These are phyloP conservation scores for Pezicula radicicola DNA, from an alignment of 2,329 filamentous ascomycete genomes.

Conservation along the genomic window DNA sequence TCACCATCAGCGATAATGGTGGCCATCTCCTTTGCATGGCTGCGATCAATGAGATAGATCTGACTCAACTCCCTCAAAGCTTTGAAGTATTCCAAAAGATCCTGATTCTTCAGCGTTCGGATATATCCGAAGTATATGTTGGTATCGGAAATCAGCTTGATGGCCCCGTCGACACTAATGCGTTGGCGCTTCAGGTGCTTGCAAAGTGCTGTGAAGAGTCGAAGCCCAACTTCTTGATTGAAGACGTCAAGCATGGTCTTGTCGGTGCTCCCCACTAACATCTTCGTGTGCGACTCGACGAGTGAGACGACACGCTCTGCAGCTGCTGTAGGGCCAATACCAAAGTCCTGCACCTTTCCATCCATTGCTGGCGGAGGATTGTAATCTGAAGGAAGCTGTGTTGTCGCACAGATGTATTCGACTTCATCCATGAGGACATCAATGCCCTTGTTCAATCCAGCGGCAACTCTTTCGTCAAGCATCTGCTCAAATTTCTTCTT, in stretches of 20 bases:
- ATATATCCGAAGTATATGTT: constrained; percentile 90
- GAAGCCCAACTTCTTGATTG: constrained; percentile 93
- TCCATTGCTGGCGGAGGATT: constrained; percentile 60
- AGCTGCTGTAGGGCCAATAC: constrained; percentile 74
- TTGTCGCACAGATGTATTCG: constrained; percentile 89
- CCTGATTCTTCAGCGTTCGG: constrained; percentile 74
- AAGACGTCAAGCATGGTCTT: constrained; percentile 99
- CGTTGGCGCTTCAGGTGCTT: constrained; percentile 97
- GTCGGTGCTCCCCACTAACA: constrained; percentile 92
- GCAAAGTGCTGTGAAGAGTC: constrained; percentile 87
- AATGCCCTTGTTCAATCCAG: constrained; percentile 94
- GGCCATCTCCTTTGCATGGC: constrained; percentile 90
- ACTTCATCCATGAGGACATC: constrained; percentile 98
- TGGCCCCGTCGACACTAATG: constrained; percentile 82
- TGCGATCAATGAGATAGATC: constrained; percentile 87
- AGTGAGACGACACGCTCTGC: constrained; percentile 80
- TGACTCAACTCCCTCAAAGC: constrained; percentile 90
- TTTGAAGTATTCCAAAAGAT: constrained; percentile 85
- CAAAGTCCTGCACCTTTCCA: constrained; percentile 33
- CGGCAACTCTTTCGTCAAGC: constrained; percentile 94
- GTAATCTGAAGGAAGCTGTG: constrained; percentile 83
- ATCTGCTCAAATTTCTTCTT: constrained; percentile 99
- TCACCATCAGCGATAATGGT: constrained; percentile 90
- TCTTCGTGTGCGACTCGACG: constrained; percentile 83
- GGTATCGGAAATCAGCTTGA: constrained; percentile 95